phyloP scores from a whole-genome alignment of 345 rosid genomes.

The Brassica juncea region DNA sequence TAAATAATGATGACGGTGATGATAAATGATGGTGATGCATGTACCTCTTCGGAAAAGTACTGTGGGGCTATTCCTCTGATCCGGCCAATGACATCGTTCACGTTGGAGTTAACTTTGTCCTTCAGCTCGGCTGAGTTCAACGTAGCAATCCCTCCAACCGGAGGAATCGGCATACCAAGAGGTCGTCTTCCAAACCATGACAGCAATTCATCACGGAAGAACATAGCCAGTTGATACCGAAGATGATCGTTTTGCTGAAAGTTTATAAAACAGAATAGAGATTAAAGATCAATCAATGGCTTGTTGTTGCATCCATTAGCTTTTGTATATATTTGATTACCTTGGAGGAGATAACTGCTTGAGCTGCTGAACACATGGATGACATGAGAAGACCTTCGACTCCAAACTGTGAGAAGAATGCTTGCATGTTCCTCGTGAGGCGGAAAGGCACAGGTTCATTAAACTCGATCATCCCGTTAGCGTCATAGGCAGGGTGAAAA shows the following conservation, averaged over 20 bases:
- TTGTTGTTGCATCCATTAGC: background rate
- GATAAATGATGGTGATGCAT: background rate
- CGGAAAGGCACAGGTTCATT: conserved; percentile 96
- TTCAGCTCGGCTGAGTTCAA: conserved; percentile 77
- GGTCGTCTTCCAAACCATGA: conserved; percentile 99
- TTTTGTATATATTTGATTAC: conserved; percentile 39
- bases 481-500: conserved; percentile 96
- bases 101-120: conserved; percentile 74
- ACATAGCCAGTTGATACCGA: conserved; percentile 97
- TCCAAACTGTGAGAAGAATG: conserved; percentile 92
- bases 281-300: conserved; percentile 9
- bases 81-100: conserved; percentile 68
- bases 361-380: conserved; percentile 92
- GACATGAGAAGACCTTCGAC: conserved; percentile 96
- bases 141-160: conserved; percentile 62
- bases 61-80: conserved; percentile 82
- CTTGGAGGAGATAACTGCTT: conserved; percentile 88
- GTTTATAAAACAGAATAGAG: background rate
- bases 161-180: conserved; percentile 59
- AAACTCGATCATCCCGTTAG: conserved; percentile 85
- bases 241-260: conserved; percentile 86
- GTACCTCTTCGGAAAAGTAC: conserved; percentile 85
- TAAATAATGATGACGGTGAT: background rate
- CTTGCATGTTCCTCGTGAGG: conserved; percentile 96
- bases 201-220: conserved; percentile 91